Evolutionary conservation across 345 rosid species (phyloP), one percentile per base, ranked within the genome.

Genomic region (Euclidium syriacum): DNA sequence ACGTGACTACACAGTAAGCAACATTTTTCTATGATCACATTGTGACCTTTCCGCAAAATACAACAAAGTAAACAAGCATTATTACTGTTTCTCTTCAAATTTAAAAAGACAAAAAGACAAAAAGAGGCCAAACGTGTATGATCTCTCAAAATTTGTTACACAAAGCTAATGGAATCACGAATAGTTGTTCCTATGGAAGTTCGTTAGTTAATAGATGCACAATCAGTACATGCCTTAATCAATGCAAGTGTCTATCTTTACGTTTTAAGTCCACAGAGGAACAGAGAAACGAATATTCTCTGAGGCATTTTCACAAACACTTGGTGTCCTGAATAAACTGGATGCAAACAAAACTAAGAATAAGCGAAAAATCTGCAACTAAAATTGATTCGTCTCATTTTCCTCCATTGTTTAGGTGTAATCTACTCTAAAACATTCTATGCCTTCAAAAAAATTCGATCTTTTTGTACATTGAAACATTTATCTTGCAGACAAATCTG

Each of bases 401-500:
- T 49, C 53, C 20, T 25, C 34, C 25, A 10, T 43, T 10, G 49
- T 10, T 20, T 3, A 44, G 16, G 26, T n/a, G n/a, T n/a, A 15
- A 25, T 15, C 46, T 24, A 15, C 10, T 24, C 10, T n/a, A n/a
- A n/a, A 29, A 29, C 33, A 5, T 29, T 29, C 2, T 29, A n/a
- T 29, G 1, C 8, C 33, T 29, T 29, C 33, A 29, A 5, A 5
- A 29, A 1, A 5, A 5, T 1, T 5, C 33, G 8, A 29, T 29
- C 5, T 29, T 5, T 29, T 29, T 29, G 8, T 26, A 52, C 44
- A 39, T 15, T 39, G 15, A 29, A 39, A 25, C 19, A 41, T 14
- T 27, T 58, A 58, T 29, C 72, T 65, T 4, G 52, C 35, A 23
- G 72, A 58, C 46, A 68, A 23, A 40, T 49, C 72, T 50, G 60